phyloP scores from a whole-genome alignment of 306 rosid species.

The Vigna nakashimae region DNA sequence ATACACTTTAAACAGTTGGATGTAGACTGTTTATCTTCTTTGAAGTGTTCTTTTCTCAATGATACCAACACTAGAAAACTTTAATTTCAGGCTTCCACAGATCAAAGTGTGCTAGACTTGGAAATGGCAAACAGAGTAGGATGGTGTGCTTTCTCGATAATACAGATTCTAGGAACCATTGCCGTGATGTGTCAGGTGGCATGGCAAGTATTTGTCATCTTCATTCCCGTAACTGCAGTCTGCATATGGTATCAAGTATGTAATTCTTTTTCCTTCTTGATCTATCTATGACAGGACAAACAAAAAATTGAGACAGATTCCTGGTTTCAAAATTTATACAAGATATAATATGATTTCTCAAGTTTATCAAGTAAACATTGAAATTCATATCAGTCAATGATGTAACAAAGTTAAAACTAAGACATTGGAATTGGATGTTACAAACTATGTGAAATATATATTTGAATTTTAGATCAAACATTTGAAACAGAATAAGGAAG shows the following conservation, averaged over 20 bases:
- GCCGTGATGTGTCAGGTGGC: constrained; percentile 98
- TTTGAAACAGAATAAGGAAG: constrained; percentile 6
- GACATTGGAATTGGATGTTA: constrained; percentile 2
- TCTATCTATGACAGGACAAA: constrained; percentile 1
- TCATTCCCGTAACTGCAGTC: constrained; percentile 81
- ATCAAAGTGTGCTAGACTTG: constrained; percentile 91
- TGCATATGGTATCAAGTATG: constrained; percentile 98
- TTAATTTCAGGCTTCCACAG: constrained; percentile 87
- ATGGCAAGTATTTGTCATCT: constrained; percentile 93
- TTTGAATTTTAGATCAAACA: constrained; percentile 23
- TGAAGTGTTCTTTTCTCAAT: constrained; percentile 8
- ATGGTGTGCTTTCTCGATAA: constrained; percentile 95
- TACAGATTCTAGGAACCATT: constrained; percentile 84
- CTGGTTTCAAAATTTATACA: constrained; percentile 15
- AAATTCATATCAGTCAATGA: neutral
- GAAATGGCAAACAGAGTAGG: constrained; percentile 83
- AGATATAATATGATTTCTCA: constrained; percentile 14
- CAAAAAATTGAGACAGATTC: constrained; percentile 16
- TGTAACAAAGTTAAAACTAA: constrained; percentile 2
- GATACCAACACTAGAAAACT: constrained; percentile 13
- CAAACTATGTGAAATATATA: constrained; percentile 15
- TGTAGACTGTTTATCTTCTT: neutral
- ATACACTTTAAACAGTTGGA: neutral
- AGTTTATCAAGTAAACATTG: neutral
- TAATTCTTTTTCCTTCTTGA: constrained; percentile 22